Evolutionary conservation across 192 early-diverging fungal genomes (phyloP).

Genomic region (Coemansia sp.): DNA sequence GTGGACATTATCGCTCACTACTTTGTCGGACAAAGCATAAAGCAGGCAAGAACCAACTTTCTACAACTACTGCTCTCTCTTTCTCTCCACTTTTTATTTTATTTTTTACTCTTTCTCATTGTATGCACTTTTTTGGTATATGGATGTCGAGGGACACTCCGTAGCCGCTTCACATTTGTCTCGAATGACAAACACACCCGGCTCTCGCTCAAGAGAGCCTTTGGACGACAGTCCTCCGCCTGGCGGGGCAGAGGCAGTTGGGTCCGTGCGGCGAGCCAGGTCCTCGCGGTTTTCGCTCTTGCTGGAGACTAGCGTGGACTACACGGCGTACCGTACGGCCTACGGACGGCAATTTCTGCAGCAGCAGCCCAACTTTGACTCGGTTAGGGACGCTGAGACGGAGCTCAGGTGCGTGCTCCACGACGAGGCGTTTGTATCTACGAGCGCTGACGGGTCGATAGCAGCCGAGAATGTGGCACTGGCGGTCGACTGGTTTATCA

Average conservation of each 20-base stretch:
- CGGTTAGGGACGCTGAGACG: slow-evolving; percentile 41
- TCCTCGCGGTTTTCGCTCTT: slow-evolving; percentile 53
- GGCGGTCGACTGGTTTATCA: slow-evolving; percentile 52
- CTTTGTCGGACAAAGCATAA: background rate
- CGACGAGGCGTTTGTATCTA: slow-evolving; percentile 34
- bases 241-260: background rate
- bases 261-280: slow-evolving; percentile 19
- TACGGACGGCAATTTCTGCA: slow-evolving; percentile 32
- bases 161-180: slow-evolving; percentile 14
- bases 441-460: slow-evolving; percentile 12
- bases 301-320: slow-evolving; percentile 50
- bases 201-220: background rate
- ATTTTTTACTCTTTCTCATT: background rate
- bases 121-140: background rate
- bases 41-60: background rate
- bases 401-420: slow-evolving; percentile 49
- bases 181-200: slow-evolving; percentile 5
- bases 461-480: slow-evolving; percentile 52
- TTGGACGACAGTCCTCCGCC: background rate
- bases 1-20: no score
- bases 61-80: background rate
- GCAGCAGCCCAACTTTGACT: slow-evolving; percentile 50
- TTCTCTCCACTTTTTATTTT: background rate
- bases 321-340: slow-evolving; percentile 38
- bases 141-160: slow-evolving; percentile 8